Evolutionary conservation across 345 rosid species (phyloP), one percentile per base, ranked within the genome.

Genomic region (Ailanthus altissimus): DNA sequence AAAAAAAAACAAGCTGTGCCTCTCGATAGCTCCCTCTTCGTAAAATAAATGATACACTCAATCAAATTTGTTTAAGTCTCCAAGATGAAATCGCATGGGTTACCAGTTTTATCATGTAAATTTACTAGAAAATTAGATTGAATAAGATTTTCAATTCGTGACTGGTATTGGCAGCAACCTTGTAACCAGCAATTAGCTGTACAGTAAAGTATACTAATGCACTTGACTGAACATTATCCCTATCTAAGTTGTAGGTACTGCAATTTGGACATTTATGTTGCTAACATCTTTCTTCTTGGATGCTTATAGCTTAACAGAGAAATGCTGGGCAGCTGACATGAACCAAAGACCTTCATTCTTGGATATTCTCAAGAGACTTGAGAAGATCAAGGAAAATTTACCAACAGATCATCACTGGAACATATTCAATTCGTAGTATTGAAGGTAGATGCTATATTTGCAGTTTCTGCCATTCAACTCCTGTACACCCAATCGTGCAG

Each of bases 281-380:
- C 79, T 84, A 75, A 80, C 72, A 59, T 65, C 18, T 72, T 73
- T 70, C 6, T 49, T 83, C 23, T 40, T 73, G 58, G 40, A 18
- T 81, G 53, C 77, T 70, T 81, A 61, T 54, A 93, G 98, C 11
- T 84, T 96, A 75, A 93, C 94, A 2, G 97, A 85, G 72, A 88
- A 75, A 60, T 96, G 97, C 83, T 96, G 99, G 98, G 88, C 89
- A 0, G 82, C 92, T 14, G 98, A 93, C 85, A 91, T 91, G 98
- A 93, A 85, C 82, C 86, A 62, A 79, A 92, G 98, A 81, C 99
- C 97, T 28, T 77, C 98, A 23, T 96, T 96, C 88, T 79, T 96
- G 86, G 99, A 96, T 40, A 93, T 96, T 54, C 94, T 96, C 77
- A 93, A 93, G 90, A 89, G 78, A 81, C 97, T 96, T 32, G 97